phyloP scores from a whole-genome alignment of 2,329 filamentous ascomycete species.

The Penicillium sp. region DNA sequence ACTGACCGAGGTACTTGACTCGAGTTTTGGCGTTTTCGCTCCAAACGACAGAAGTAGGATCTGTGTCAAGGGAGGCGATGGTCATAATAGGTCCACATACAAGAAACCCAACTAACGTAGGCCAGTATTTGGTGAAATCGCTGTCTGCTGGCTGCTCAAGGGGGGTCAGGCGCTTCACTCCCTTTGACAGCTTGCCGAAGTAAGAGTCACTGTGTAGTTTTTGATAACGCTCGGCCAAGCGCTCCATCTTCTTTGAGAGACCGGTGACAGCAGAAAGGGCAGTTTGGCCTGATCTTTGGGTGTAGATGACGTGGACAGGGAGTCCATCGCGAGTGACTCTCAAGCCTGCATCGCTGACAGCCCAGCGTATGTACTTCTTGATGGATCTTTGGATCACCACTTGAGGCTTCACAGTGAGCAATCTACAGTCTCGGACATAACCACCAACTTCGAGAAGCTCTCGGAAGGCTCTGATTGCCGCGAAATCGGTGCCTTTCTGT shows the following conservation, averaged over 20 bases:
- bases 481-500: constrained; percentile 42
- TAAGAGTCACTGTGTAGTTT: constrained; percentile 19
- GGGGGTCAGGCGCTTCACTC: neutral
- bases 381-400: constrained; percentile 41
- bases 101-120: constrained; percentile 54
- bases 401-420: constrained; percentile 35
- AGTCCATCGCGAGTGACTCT: constrained; percentile 32
- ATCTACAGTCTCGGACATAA: constrained; percentile 48
- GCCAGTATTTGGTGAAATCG: constrained; percentile 25
- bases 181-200: neutral
- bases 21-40: constrained; percentile 14
- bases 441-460: constrained; percentile 50
- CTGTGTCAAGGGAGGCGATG: constrained; percentile 49
- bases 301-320: constrained; percentile 47
- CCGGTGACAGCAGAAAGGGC: constrained; percentile 41
- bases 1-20: constrained; percentile 45
- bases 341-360: constrained; percentile 47
- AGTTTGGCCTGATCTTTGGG: constrained; percentile 38
- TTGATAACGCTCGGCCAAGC: constrained; percentile 43
- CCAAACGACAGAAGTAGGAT: constrained; percentile 26
- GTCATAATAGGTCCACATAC: constrained; percentile 51
- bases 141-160: neutral
- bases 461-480: constrained; percentile 50
- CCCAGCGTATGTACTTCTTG: constrained; percentile 52
- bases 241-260: constrained; percentile 43